Base-by-base conservation (phyloP, 1,284 basidiomycete genomes). In the Leucoagaricus sp. region DNA sequence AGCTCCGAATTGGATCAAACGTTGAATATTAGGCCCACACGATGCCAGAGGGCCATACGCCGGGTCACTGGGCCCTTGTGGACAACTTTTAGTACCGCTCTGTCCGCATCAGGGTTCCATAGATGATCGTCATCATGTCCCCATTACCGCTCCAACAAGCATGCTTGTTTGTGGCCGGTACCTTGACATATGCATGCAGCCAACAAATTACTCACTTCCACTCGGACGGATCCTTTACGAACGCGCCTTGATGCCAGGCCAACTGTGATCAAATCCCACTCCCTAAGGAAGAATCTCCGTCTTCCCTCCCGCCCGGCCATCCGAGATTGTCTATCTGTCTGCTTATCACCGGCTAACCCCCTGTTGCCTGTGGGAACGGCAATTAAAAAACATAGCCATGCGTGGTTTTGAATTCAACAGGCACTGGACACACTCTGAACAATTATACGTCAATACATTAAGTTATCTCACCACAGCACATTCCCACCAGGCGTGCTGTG, bases 171-270 rank as follows among this genome's bases (percentile, higher is more conserved):
- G 21, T 44, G n/a, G 17, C 29, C 29, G 31, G 41, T 54, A 29
- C 53, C 34, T 53, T 46, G 45, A 47, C 51, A 46, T 45, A 53
- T 36, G 10, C 29, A 33, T 33, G n/a, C 48, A 49, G 26, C 23
- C 36, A n/a, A 34, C 23, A 41, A 33, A 54, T 53, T 38, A 47
- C 36, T 38, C 42, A 53, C 51, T 36, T 36, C 42, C 41, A 41
- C 51, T 53, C 40, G 40, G 33, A 36, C 51, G 51, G 51, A 53
- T 46, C 42, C 51, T 46, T 53, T 53, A 46, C 29, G 19, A 34
- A 52, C 17, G 19, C 12, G 44, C 38, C 19, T 42, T n/a, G 41
- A 8, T 45, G 41, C 21, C 44, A 44, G 40, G 19, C n/a, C 40
- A 52, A 31, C 40, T n/a, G n/a, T 19, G 5, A 26, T 38, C 19